These are phyloP conservation scores for Tolypocladium capitatum DNA, from an alignment of 2,329 filamentous ascomycete species.

Conservation along the genomic window DNA sequence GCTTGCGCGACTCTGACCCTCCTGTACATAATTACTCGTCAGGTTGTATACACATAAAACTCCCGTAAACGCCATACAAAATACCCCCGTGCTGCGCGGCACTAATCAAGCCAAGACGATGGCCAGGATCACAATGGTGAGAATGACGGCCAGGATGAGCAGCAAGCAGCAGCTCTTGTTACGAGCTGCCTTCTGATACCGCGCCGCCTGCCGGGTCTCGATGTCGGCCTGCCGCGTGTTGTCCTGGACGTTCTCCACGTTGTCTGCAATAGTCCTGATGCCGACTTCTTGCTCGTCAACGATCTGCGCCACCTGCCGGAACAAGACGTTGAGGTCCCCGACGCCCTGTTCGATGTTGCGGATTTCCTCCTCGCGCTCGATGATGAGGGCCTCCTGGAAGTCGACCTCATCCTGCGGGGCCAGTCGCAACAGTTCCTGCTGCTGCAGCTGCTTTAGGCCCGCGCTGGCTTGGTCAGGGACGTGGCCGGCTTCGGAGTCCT, in stretches of 20 bases:
- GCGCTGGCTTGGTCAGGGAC: conserved; percentile 17
- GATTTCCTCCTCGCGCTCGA: conserved; percentile 94
- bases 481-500: conserved; percentile 44
- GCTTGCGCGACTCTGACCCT: not conserved
- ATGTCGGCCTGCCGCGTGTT: conserved; percentile 76
- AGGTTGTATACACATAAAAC: conserved; percentile 4
- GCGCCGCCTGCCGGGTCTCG: conserved; percentile 71
- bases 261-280: conserved; percentile 80
- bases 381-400: conserved; percentile 90
- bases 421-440: conserved; percentile 64
- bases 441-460: conserved; percentile 38
- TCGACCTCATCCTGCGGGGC: conserved; percentile 91
- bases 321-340: conserved; percentile 88
- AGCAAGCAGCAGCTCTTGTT: conserved; percentile 90
- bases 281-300: conserved; percentile 79
- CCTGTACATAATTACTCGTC: conserved; percentile 4
- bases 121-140: conserved; percentile 81
- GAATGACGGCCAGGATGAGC: conserved; percentile 74
- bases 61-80: conserved; percentile 4
- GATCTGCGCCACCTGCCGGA: conserved; percentile 95
- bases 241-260: conserved; percentile 69
- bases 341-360: conserved; percentile 95
- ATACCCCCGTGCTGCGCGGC: not conserved
- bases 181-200: conserved; percentile 90
- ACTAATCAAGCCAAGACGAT: conserved; percentile 55